Base-by-base conservation (phyloP, 495 filamentous ascomycete species). In the Penicillium cinerascens region DNA sequence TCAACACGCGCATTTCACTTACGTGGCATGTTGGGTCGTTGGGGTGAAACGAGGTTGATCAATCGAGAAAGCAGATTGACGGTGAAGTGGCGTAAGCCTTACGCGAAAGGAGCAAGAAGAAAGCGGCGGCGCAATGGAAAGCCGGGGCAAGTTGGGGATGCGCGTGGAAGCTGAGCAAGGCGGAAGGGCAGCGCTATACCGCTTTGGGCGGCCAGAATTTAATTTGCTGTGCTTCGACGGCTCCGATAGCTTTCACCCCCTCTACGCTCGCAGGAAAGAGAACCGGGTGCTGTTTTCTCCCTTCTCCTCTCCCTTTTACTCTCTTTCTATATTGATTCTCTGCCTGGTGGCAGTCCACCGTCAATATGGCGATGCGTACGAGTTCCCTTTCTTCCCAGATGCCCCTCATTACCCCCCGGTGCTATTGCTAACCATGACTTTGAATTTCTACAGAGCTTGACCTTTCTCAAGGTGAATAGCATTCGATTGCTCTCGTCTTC, bases 281-380 rank as follows among this genome's bases (percentile, higher is more conserved):
- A 20, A 25, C 41, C 50, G 44, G 42, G 48, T 25, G 41, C 51
- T 50, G 53, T 51, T 39, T 51, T 18, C 42, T 51, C 20, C 39
- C 27, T 60, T 7, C 22, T 23, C 22, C 22, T 53, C 15, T 42
- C 52, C 55, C 22, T 56, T 37, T 38, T 22, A 23, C 15, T 51
- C 58, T 29, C 45, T 48, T 57, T 54, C 47, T 17, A 48, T 40
- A 44, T 29, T 59, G 18, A 47, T 58, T 49, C 54, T 44, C 64
- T 64, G 65, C 63, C 71, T 52, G 53, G 51, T 64, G 64, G 70
- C 65, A 70, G 57, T 65, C 59, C 58, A 61, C 60, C 60, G 69
- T 76, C 68, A 82, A 75, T 36, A 84, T 83, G 82, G 82, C 82
- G 59, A 86, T 86, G 82, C 78, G 82, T 86, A 77, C 44, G 60